Percentiles rank a stretch among this genome's conserved stretches.
Evolutionary conservation across 2,329 filamentous ascomycete species (phyloP).

Genomic region (Aspergillus calidoustus): DNA sequence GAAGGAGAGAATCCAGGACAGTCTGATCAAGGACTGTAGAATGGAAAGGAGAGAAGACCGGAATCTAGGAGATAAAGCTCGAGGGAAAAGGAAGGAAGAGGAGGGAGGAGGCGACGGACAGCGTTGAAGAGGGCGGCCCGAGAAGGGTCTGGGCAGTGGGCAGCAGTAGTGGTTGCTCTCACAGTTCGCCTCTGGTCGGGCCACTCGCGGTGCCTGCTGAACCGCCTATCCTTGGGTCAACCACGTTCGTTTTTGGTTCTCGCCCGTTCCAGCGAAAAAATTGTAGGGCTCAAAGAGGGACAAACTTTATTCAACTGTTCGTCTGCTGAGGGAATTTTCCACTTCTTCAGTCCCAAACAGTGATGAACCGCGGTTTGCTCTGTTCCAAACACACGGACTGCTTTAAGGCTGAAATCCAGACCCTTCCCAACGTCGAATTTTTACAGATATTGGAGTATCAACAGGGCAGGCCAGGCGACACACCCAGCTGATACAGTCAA

Average conservation of each 20-base stretch:
- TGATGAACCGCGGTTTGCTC: conserved; percentile 4
- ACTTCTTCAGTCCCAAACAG: not conserved
- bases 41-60: conserved; percentile 32
- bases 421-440: not conserved
- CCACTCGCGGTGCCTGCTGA: not conserved
- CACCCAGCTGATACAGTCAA: conserved; percentile 3
- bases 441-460: not conserved
- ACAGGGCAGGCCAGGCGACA: not conserved
- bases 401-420: not conserved
- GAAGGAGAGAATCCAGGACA: conserved; percentile 35
- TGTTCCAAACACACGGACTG: not conserved
- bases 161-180: not conserved
- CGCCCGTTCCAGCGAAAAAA: conserved; percentile 1
- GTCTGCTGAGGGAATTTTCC: conserved; percentile 2
- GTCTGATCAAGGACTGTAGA: conserved; percentile 33
- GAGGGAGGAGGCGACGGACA: conserved; percentile 11
- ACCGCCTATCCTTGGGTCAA: not conserved
- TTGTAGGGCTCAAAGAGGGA: not conserved
- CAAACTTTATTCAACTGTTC: not conserved
- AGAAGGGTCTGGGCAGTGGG: not conserved
- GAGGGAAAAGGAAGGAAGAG: conserved; percentile 24
- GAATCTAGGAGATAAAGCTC: conserved; percentile 23
- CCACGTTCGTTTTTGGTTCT: not conserved
- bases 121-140: conserved; percentile 1
- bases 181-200: not conserved